Evolutionary conservation across 2,329 filamentous ascomycete genomes (phyloP), one percentile per base, ranked within the genome.

Genomic region (Sphaerostilbella broomeana): DNA sequence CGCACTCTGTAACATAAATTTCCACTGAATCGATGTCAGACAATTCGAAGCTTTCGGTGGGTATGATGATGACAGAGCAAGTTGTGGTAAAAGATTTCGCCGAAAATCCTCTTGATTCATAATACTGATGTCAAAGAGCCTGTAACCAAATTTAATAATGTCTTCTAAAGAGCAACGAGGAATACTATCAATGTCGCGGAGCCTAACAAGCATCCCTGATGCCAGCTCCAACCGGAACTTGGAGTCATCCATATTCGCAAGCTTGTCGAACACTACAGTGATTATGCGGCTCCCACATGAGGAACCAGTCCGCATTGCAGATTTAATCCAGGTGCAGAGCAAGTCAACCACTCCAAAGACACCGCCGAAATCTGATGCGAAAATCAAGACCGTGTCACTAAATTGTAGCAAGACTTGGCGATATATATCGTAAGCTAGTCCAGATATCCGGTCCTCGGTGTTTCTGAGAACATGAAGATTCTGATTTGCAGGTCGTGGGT

Each of bases 351-450:
- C 19, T 12, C 19, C 19, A 13, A 6, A 3, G 10, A 10, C 6
- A 6, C 31, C 31, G 15, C 31, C 31, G 6, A 34, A 22, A 22
- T 34, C 31, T 21, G 31, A 16, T 4, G 24, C 19, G 11, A 34
- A 34, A n/a, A 41, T 35, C 10, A 41, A 15, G 7, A 35, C 19
- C 12, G 32, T 9, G 15, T 41, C 33, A 15, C 33, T 25, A 10
- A 41, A 36, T 5, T n/a, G 6, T 19, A 17, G 16, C 3, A 35
- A 16, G 3, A 41, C 6, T 27, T 31, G 9, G 11, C 11, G 15
- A 19, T 41, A 41, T 12, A 41, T 19, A 11, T 28, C 15, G 12
- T 24, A 25, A 10, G 39, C 26, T 11, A 35, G 6, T 13, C 17
- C 9, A 25, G 13, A 9, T 15, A 18, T 17, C 16, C 7, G 18